Percentiles rank a stretch among this genome's conserved stretches.
These are phyloP conservation scores for Cladosporium velox DNA, from an alignment of 2,329 filamentous ascomycete genomes.

Conservation along the genomic window DNA sequence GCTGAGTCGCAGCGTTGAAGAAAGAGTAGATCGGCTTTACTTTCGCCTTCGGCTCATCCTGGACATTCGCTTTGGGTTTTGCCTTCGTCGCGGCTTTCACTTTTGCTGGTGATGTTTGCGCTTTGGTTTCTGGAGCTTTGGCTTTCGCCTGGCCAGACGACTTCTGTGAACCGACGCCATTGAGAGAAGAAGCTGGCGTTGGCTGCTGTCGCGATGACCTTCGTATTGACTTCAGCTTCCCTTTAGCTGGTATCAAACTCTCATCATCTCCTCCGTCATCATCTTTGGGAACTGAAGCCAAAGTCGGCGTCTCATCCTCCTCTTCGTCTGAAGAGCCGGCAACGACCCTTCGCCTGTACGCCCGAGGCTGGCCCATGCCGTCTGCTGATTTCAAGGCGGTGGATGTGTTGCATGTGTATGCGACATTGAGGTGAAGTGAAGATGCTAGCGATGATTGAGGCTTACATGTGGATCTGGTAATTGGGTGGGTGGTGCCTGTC, in stretches of 20 bases:
- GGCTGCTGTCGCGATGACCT: conserved; percentile 26
- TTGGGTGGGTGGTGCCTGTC: neutral
- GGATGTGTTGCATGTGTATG: neutral
- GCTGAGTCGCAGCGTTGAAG: conserved; percentile 49
- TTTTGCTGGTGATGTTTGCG: conserved; percentile 27
- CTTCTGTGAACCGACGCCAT: conserved; percentile 15
- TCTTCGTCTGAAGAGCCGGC: conserved; percentile 32
- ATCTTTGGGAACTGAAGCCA: conserved; percentile 15
- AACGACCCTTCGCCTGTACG: conserved; percentile 31
- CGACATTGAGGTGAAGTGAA: neutral
- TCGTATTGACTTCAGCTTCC: conserved; percentile 29
- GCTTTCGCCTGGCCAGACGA: conserved; percentile 23
- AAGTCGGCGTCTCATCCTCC: neutral
- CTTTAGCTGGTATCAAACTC: conserved; percentile 24
- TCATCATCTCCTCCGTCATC: conserved; percentile 22
- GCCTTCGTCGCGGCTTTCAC: conserved; percentile 19
- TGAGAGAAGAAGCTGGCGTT: conserved; percentile 14
- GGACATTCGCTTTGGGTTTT: conserved; percentile 35
- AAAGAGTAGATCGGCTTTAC: conserved; percentile 51
- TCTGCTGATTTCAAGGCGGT: conserved; percentile 1
- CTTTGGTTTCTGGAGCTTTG: conserved; percentile 18
- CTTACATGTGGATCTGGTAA: neutral
- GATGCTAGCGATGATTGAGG: neutral
- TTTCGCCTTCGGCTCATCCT: conserved; percentile 41
- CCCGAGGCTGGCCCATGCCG: conserved; percentile 37